Evolutionary conservation across 345 rosid genomes (phyloP), one percentile per base, ranked within the genome.

Genomic region (Carallia brachiata): DNA sequence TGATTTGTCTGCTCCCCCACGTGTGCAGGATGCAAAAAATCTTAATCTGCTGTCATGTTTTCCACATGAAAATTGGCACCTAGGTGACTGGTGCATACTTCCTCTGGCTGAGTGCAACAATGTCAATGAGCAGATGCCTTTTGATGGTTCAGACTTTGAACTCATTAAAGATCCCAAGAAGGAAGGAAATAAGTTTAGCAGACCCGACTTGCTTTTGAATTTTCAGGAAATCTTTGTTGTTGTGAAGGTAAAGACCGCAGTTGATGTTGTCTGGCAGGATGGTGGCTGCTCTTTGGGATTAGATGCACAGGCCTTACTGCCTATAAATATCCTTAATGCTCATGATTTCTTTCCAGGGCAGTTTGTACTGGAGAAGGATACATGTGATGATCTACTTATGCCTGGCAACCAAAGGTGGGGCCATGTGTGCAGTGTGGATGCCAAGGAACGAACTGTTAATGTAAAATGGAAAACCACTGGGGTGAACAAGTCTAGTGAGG

Each of bases 261-360:
- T 90, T 65, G 94, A 89, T 81, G 86, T 95, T 59, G 62, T 74
- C 72, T 95, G 99, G 99, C 99, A 95, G 81, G 96, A 95, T 71
- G 85, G 97, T 58, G 76, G 79, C 73, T 78, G 77, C 72, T 82
- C 84, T 13, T 27, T 71, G 56, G 89, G 82, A 69, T 62, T 92
- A 67, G 91, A 88, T 63, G 82, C 96, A 12, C 83, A 74, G 68
- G 80, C 82, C 68, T 63, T 95, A 68, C 80, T 87, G 65, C 97
- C 97, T 13, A 67, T 90, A 63, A 83, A 84, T 44, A 71, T 75
- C 72, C 74, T 84, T 15, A 88, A 87, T 75, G 82, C 89, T 32
- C 91, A 95, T 65, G 97, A 92, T 27, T 92, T 95, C 84, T 90
- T 89, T 97, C 96, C 99, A 1, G 86, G 85, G 23, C 99, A 95